Evolutionary conservation across 2,329 filamentous ascomycete species (phyloP).

Genomic region (Xylaria sp.): DNA sequence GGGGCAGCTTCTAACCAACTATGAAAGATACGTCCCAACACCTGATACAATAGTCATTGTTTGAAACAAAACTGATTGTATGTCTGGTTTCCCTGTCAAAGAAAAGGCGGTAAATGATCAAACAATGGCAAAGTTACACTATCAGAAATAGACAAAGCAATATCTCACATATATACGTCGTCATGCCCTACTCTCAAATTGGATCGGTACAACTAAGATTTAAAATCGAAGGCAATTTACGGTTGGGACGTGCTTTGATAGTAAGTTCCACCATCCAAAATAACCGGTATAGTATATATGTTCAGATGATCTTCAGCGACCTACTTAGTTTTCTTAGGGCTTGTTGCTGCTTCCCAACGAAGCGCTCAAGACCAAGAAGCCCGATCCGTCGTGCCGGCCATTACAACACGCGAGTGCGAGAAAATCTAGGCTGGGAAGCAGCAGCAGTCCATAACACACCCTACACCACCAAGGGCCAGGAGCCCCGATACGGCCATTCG

Average conservation of each 20-base stretch:
- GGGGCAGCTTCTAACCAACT: neutral
- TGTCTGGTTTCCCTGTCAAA: neutral
- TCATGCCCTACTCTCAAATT: neutral
- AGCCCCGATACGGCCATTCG: no score
- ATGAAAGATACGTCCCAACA: neutral
- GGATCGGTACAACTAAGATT: constrained; percentile 3
- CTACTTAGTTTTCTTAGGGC: constrained; percentile 19
- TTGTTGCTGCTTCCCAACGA: constrained; percentile 36
- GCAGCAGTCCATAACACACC: neutral
- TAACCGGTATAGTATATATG: neutral
- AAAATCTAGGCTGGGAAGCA: constrained; percentile 32
- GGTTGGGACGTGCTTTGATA: constrained; percentile 33
- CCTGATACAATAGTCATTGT: neutral
- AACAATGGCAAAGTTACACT: constrained; percentile 19
- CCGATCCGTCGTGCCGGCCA: constrained; percentile 7
- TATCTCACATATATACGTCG: constrained; percentile 16
- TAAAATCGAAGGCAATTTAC: constrained; percentile 2
- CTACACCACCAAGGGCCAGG: neutral
- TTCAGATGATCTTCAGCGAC: constrained; percentile 10
- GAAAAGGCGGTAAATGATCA: neutral
- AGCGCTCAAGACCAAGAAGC: neutral
- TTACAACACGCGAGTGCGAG: constrained; percentile 38
- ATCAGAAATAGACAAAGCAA: constrained; percentile 13
- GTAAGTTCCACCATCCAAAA: constrained; percentile 32
- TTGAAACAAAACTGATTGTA: neutral